Evolutionary conservation across 352 stramenopile genomes (phyloP), one percentile per base, ranked within the genome.

Genomic region (Phytopythium cucurbitacearum): DNA sequence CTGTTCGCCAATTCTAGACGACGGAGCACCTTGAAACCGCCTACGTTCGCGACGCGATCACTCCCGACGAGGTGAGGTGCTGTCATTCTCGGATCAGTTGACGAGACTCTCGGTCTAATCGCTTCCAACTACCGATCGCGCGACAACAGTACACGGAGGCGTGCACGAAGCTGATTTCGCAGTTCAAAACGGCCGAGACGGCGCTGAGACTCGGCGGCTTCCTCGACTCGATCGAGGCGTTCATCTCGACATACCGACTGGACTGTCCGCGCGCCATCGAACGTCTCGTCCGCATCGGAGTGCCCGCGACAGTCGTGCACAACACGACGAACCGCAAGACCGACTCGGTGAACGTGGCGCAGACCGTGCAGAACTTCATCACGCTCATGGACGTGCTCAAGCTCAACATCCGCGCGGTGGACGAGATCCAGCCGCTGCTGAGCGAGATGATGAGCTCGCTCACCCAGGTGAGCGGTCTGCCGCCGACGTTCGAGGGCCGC

Each of bases 381-480:
- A 99, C 96, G 21, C 76, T 97, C 48, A 99, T 99, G 94, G 97
- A 99, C 69, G 92, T 96, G 40, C 87, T 99, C 43, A 98, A 98
- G 66, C 81, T 99, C 42, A 97, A 98, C 65, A 96, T 98, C 64
- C 86, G 95, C 43, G 96, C 95, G 5, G 96, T 99, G 43, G 96
- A 99, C 73, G 96, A 99, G 71, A 89, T 99, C 48, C 96, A 99
- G 73, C 97, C 96, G 48, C 67, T 98, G 44, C 65, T 99, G 56
- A 97, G 84, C 57, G 96, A 99, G 73, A 89, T 99, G 62, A 97
- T 98, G 86, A 89, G 94, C 60, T 91, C 84, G 13, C 73, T 99
- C 48, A 98, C 90, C 15, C 85, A 95, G 71, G 71, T 98, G 37
- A 95, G 92, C n/a, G 95, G 95, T 13, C 67, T 98, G 13, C 94